Base-by-base conservation (phyloP, 805 yeast species). In the Starmerella sirachaensis region DNA sequence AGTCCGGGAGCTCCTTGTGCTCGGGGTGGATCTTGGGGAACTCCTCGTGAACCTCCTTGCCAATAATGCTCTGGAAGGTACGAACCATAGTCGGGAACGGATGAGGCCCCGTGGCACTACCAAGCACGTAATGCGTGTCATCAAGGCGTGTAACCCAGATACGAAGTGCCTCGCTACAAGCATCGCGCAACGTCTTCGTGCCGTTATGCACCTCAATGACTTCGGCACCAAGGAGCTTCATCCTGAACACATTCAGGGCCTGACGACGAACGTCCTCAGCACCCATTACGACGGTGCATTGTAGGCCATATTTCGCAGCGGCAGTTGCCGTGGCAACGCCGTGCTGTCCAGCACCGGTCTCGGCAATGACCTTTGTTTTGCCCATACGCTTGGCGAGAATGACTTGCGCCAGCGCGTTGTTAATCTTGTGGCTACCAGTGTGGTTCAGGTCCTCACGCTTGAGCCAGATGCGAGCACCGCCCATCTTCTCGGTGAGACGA, bases 261-360 rank as follows among this genome's bases (percentile, higher is more conserved):
- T 91, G 99, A 63, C 99, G 82, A 61, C 95, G 79, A 30, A 83
- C 94, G 65, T 91, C 99, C 64, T 91, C 98, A 31, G 97, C 97
- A 46, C 99, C 99, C 99, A 91, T 91, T 56, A 74, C 88, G 24
- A 91, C 93, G 12, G 83, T 83, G 67, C 98, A 91, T 58, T 80
- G 73, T 62, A 91, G 60, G 36, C 98, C 98, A 52, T 91, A 64
- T 47, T 65, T 65, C 29, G 70, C 70, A 18, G 67, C 66, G 3
- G 60, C 66, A 18, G 70, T 65, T n/a, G 70, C 70, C 18, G 70
- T 64, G 20, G 71, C 70, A 19, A 65, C 71, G 38, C 70, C 70
- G 50, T 65, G 70, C 58, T 65, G 70, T 14, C 70, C 70, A 14
- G 70, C 70, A 37, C 70, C 70, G 17, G 70, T 66, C 48, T 65